Evolutionary conservation across 495 filamentous ascomycete species (phyloP).

Genomic region (Penicillium taxi): DNA sequence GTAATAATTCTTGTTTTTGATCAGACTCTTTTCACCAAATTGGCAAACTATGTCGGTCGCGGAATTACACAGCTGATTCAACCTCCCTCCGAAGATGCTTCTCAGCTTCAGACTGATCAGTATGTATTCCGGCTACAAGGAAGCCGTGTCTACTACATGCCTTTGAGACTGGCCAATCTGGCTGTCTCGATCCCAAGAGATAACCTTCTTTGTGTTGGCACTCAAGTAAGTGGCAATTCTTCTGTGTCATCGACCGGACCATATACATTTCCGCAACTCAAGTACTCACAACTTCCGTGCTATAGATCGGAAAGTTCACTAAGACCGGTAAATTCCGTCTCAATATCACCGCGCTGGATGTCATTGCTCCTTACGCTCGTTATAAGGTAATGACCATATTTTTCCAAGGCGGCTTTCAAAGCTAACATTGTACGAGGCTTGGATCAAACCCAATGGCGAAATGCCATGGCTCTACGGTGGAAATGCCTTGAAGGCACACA

Average conservation of each 20-base stretch:
- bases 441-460: slow-evolving; percentile 85
- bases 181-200: slow-evolving; percentile 73
- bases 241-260: too few relatives aligned
- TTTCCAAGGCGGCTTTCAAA: too few relatives aligned
- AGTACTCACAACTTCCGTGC: too few relatives aligned
- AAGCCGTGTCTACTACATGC: slow-evolving; percentile 79
- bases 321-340: slow-evolving; percentile 74
- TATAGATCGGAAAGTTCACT: slow-evolving; percentile 49
- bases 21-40: too few relatives aligned
- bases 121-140: slow-evolving; percentile 82
- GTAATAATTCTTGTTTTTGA: too few relatives aligned
- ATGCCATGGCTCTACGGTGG: slow-evolving; percentile 71
- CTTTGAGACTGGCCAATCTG: slow-evolving; percentile 80
- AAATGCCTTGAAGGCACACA: slow-evolving; percentile 85
- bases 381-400: too few relatives aligned
- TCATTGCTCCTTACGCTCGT: slow-evolving; percentile 79
- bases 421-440: slow-evolving; percentile 96
- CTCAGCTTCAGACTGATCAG: slow-evolving; percentile 41
- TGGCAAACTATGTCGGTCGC: not conserved
- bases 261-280: slow-evolving; percentile 23
- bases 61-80: slow-evolving; percentile 49
- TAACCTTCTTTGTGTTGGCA: slow-evolving; percentile 74
- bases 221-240: slow-evolving; percentile 36
- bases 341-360: slow-evolving; percentile 50
- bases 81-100: slow-evolving; percentile 56